These are phyloP conservation scores for Daldinia loculata DNA, from an alignment of 495 filamentous ascomycete species.

Conservation along the genomic window DNA sequence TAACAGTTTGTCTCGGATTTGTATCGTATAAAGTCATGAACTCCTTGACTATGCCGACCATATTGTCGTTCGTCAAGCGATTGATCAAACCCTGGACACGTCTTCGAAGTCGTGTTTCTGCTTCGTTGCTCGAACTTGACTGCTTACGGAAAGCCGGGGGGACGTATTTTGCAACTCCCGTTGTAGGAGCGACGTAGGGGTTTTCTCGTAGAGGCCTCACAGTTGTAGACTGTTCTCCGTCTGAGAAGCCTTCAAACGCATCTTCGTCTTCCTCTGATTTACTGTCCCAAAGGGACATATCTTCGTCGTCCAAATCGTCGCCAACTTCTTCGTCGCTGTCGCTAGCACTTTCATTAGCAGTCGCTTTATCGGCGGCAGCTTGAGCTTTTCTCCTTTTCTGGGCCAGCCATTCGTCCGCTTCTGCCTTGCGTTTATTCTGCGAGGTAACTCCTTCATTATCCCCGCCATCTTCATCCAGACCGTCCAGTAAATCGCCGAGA, in stretches of 20 bases:
- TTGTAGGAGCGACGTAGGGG: conserved; percentile 61
- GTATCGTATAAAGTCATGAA: conserved; percentile 83
- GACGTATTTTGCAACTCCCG: conserved; percentile 71
- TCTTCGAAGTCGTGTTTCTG: conserved; percentile 72
- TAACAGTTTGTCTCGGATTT: conserved; percentile 84
- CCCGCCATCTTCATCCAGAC: conserved; percentile 62
- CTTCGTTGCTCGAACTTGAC: conserved; percentile 69
- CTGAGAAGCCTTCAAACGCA: conserved; percentile 48
- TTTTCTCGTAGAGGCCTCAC: conserved; percentile 55
- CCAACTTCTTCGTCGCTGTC: conserved; percentile 46
- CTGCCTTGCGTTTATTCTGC: conserved; percentile 73
- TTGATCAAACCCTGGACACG: conserved; percentile 91
- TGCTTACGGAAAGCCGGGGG: conserved; percentile 82
- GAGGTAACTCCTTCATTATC: conserved; percentile 60
- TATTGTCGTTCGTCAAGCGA: conserved; percentile 87
- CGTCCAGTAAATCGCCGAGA: conserved; percentile 79
- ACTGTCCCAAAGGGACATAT: conserved; percentile 20
- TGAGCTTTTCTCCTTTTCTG: conserved; percentile 58
- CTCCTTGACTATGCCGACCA: conserved; percentile 80
- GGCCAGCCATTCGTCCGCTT: conserved; percentile 62
- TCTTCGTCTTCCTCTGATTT: conserved; percentile 36
- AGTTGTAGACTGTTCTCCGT: conserved; percentile 24
- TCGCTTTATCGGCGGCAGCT: conserved; percentile 25
- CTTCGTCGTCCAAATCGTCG: conserved; percentile 42
- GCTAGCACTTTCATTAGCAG: conserved; percentile 36